Percentiles rank a stretch among this genome's conserved stretches.
Evolutionary conservation across 2,329 filamentous ascomycete species (phyloP).

Genomic region (Pleomassaria siparia): DNA sequence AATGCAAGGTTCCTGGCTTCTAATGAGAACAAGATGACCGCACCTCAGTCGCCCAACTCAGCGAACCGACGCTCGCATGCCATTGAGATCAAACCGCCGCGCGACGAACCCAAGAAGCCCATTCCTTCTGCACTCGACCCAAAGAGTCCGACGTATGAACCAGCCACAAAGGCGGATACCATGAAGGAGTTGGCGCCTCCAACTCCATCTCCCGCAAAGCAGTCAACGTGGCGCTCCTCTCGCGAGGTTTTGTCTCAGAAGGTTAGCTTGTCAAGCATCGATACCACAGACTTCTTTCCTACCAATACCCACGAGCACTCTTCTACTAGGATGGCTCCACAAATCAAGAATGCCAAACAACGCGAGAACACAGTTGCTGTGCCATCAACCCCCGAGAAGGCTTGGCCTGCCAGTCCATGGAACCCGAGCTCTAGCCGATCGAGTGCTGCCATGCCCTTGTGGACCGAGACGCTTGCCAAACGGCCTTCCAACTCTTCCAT

Average conservation of each 20-base stretch:
- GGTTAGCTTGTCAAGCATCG: conserved; percentile 42
- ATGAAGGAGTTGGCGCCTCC: conserved; percentile 23
- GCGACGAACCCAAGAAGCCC: conserved; percentile 28
- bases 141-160: conserved; percentile 45
- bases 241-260: conserved; percentile 29
- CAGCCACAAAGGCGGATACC: conserved; percentile 19
- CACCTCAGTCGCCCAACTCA: conserved; percentile 21
- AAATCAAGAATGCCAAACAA: conserved; percentile 7
- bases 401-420: conserved; percentile 40
- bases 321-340: conserved; percentile 35
- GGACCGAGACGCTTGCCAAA: conserved; percentile 35
- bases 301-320: conserved; percentile 45
- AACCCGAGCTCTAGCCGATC: conserved; percentile 28
- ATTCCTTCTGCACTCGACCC: conserved; percentile 37
- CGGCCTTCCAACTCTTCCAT: conserved; percentile 18
- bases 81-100: conserved; percentile 45
- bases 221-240: conserved; percentile 14
- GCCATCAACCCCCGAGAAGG: conserved; percentile 40
- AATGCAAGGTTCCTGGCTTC: conserved; percentile 5
- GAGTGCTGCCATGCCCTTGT: conserved; percentile 21
- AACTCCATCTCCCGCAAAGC: conserved; percentile 38
- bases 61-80: conserved; percentile 43
- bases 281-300: conserved; percentile 46
- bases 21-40: conserved; percentile 7
- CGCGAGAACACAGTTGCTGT: conserved; percentile 18